Evolutionary conservation across 345 rosid species (phyloP).

Genomic region (Sapria himalayana): DNA sequence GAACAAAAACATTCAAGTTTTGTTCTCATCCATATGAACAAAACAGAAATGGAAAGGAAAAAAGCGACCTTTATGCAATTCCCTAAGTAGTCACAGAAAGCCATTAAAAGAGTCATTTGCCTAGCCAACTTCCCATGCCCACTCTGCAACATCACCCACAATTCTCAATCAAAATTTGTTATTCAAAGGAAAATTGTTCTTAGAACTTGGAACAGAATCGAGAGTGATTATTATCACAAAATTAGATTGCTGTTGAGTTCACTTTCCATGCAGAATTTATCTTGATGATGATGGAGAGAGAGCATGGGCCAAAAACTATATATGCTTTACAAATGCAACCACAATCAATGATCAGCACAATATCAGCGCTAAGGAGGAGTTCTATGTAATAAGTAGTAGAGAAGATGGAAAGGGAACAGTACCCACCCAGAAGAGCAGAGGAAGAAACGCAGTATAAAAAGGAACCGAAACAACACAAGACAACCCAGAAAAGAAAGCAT

Average conservation of each 20-base stretch:
- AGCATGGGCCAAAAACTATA: too few species aligned
- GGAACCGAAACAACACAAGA: constrained; percentile 97
- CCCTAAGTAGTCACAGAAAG: constrained; percentile 85
- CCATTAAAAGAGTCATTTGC: constrained; percentile 92
- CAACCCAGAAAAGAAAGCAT: constrained; percentile 60
- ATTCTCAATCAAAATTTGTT: constrained; percentile 1
- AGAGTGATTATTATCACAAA: too few species aligned
- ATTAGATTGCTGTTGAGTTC: too few species aligned
- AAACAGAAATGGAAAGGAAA: neutral
- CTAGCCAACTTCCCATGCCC: constrained; percentile 95
- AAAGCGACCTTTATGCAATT: constrained; percentile 55
- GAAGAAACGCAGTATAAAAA: constrained; percentile 88
- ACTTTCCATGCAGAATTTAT: too few species aligned
- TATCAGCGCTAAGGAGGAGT: too few species aligned
- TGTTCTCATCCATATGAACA: constrained; percentile 1
- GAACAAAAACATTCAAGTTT: constrained; percentile 4
- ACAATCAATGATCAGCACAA: too few species aligned
- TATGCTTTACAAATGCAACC: too few species aligned
- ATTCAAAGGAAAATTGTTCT: too few species aligned
- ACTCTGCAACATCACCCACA: constrained; percentile 29
- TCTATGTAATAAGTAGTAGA: neutral
- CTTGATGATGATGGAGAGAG: too few species aligned
- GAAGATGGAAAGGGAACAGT: constrained; percentile 3
- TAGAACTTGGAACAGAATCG: too few species aligned
- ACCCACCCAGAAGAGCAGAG: constrained; percentile 88